These are phyloP conservation scores for Haplographium delicatum DNA, from an alignment of 495 filamentous ascomycete species.

Conservation along the genomic window DNA sequence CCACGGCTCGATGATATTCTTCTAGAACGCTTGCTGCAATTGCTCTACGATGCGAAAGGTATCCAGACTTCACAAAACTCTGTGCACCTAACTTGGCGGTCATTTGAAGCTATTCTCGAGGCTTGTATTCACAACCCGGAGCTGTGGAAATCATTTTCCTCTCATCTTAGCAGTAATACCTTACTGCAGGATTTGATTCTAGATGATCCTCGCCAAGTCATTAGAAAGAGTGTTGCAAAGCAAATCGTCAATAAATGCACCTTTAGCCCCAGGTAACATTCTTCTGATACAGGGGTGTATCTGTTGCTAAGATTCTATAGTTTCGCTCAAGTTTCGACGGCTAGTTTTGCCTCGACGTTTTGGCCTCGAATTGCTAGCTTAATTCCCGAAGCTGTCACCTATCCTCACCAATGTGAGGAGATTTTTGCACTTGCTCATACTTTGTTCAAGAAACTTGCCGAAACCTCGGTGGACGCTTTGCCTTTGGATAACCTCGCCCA, in stretches of 20 bases:
- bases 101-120: slow-evolving; percentile 60
- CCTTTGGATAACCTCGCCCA: slow-evolving; percentile 45
- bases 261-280: slow-evolving; percentile 19
- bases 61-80: slow-evolving; percentile 27
- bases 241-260: slow-evolving; percentile 30
- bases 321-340: slow-evolving; percentile 23
- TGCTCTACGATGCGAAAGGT: slow-evolving; percentile 27
- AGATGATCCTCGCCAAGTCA: slow-evolving; percentile 31
- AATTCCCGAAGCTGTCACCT: slow-evolving; percentile 32
- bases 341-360: slow-evolving; percentile 37
- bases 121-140: slow-evolving; percentile 51
- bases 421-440: slow-evolving; percentile 38
- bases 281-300: too few species aligned
- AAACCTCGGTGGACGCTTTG: slow-evolving; percentile 42
- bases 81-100: slow-evolving; percentile 41
- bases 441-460: slow-evolving; percentile 51
- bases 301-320: slow-evolving; percentile 9
- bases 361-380: slow-evolving; percentile 44
- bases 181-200: slow-evolving; percentile 38
- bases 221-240: slow-evolving; percentile 36
- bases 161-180: slow-evolving; percentile 26
- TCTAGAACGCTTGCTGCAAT: slow-evolving; percentile 31
- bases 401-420: slow-evolving; percentile 38
- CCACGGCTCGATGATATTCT: slow-evolving; percentile 17
- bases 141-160: slow-evolving; percentile 55